phyloP scores from a whole-genome alignment of 2,329 filamentous ascomycete genomes.

The Talaromyces pinophilus region DNA sequence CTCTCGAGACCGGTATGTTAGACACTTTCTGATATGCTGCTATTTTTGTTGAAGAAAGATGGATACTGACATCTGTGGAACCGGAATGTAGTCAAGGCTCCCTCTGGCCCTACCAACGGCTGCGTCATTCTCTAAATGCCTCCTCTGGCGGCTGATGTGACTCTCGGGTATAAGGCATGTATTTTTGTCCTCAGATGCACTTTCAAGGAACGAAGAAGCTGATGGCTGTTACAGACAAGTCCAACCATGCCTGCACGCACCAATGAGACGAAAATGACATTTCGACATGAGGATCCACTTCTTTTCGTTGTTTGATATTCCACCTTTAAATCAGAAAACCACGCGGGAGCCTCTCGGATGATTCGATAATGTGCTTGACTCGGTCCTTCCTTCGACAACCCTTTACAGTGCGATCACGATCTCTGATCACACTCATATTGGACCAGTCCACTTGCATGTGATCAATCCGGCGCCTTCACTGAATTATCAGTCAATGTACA shows the following conservation, averaged over 20 bases:
- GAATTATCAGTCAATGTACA: background rate
- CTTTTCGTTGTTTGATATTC: conserved; percentile 5
- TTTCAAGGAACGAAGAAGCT: background rate
- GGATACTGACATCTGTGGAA: background rate
- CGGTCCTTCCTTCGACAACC: background rate
- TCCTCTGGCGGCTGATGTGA: background rate
- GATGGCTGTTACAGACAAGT: background rate
- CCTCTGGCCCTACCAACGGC: background rate
- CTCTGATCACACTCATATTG: background rate
- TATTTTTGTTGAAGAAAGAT: background rate
- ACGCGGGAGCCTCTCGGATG: background rate
- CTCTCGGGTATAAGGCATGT: background rate
- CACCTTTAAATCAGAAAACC: background rate
- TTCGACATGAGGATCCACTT: background rate
- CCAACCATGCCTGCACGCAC: background rate
- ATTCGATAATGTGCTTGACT: background rate
- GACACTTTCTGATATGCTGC: background rate
- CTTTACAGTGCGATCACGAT: background rate
- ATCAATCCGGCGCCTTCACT: background rate
- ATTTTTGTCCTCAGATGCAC: background rate
- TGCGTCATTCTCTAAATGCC: conserved; percentile 21
- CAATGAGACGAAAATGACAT: background rate
- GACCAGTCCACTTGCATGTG: background rate
- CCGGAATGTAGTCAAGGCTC: conserved; percentile 11
- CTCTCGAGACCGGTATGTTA: conserved; percentile 20